Base-by-base conservation (phyloP, 371 early-diverging fungal species). In the Saksenaea vasiformis region DNA sequence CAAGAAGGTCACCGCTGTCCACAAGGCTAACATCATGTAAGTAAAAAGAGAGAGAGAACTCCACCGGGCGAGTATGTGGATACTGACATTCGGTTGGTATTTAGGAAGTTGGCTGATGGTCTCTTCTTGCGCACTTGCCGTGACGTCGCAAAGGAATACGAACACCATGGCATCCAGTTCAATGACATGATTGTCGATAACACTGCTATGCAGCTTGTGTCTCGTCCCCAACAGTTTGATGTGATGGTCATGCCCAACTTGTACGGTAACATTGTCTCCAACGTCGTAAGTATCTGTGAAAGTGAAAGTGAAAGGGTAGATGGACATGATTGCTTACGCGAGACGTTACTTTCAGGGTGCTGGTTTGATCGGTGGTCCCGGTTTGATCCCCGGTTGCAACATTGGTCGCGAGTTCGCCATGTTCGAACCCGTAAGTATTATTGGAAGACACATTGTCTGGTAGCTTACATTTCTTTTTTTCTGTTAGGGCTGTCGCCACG, bases 11-110 rank as follows among this genome's bases (percentile, higher is more conserved):
- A 97, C 98, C n/a, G 90, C 90, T 72, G 92, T 98, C 68, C 98
- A 98, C 91, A 98, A 98, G 88, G 98, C 98, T 76, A 98, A 98
- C 85, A 98, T 98, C 81, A 98, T 98, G 98, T 89, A 79, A 61
- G 81, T 71, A 17, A 38, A 24, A n/a, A 15, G 15, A 35, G 3
- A 36, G 17, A 14, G 1, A 44, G 15, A 5, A 22, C n/a, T n/a
- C n/a, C n/a, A n/a, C n/a, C n/a, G 14, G 9, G 22, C 1, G 43
- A 15, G n/a, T 14, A 31, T 13, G 2, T 38, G 13, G 11, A 24
- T 22, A 41, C 11, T 19, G 22, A 37, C 31, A 24, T 62, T 3
- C 13, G 51, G 13, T n/a, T 2, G 38, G 17, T n/a, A 14, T 37
- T 26, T 67, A 90, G 91, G 91, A 98, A 98, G 86, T 87, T 96